A percentile compares a stretch with the other conserved stretches of the same genome.
Conservation (phyloP, 139 green algal genomes). For the Zygnema cylindricum region DNA sequence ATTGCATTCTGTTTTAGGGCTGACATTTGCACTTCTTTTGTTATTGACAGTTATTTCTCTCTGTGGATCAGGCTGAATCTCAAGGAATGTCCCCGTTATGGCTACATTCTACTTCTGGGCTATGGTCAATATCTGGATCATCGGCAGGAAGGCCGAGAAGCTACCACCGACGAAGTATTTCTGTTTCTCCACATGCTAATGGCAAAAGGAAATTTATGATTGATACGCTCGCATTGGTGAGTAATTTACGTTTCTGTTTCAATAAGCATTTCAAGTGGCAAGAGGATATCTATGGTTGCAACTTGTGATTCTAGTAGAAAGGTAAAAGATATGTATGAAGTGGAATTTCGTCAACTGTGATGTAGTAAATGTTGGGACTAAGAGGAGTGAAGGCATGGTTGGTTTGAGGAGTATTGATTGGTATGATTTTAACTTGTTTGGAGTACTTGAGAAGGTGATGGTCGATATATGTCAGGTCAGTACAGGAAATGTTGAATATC, state of each 20-base stretch:
- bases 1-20: neutral
- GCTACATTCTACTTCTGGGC: neutral
- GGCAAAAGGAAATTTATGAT: slow-evolving; percentile 27
- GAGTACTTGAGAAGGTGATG: neutral
- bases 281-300: no score
- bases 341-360: no score
- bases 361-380: no score
- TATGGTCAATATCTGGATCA: neutral
- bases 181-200: neutral
- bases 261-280: slow-evolving; percentile 1
- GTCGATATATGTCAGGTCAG: neutral
- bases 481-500: neutral
- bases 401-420: no score
- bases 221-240: slow-evolving; percentile 44
- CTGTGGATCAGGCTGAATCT: neutral
- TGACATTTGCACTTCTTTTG: neutral
- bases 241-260: neutral
- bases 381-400: no score
- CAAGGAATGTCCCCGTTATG: neutral
- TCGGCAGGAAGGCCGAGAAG: neutral
- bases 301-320: no score
- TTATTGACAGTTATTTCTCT: neutral
- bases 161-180: neutral
- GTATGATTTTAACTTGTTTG: slow-evolving; percentile 28
- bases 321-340: no score